Evolutionary conservation across 164 flowering plant species (phyloP), one percentile per base, ranked within the genome.

Genomic region (Dillenia suffruticosa): DNA sequence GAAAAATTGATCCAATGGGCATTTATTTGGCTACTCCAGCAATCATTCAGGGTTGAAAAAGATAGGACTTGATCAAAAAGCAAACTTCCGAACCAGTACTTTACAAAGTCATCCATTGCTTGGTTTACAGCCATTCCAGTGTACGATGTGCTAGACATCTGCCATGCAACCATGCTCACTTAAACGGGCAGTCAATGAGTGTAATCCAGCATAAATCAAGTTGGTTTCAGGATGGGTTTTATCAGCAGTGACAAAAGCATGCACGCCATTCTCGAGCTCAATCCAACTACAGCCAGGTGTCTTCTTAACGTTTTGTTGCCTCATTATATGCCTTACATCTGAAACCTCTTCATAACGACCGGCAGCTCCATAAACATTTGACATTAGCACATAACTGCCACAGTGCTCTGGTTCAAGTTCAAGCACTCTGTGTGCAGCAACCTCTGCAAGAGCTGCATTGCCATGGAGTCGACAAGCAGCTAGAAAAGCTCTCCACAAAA

Each of bases 271-370:
- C 56, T 75, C 65, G 26, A 87, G 80, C 71, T 87, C 92, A 61
- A 86, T 73, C 92, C 92, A 90, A 64, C 94, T 90, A 69, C 88
- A 84, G 11, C 92, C 94, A 3, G 93, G 89, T 40, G 56, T 70
- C 76, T 90, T 90, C 77, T 47, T 81, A 66, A 87, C 79, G 48
- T 78, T 75, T 43, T 64, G 71, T 50, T 66, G 63, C 69, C 63
- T 76, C 97, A 90, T 90, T 9, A 68, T 45, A 46, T 72, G 70
- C 44, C 97, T 80, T 49, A 84, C 51, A 3, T 83, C 79, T 2
- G 63, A 64, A 19, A 88, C 94, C 51, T 84, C 89, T 51, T 81
- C 74, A 48, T 74, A 79, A 22, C 74, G 65, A n/a, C 92, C 92
- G 2, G 49, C 56, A 2, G 68, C 77, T 17, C 82, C 87, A 69